phyloP scores from a whole-genome alignment of 768 basidiomycete species.

The Leccinum barrowsii region DNA sequence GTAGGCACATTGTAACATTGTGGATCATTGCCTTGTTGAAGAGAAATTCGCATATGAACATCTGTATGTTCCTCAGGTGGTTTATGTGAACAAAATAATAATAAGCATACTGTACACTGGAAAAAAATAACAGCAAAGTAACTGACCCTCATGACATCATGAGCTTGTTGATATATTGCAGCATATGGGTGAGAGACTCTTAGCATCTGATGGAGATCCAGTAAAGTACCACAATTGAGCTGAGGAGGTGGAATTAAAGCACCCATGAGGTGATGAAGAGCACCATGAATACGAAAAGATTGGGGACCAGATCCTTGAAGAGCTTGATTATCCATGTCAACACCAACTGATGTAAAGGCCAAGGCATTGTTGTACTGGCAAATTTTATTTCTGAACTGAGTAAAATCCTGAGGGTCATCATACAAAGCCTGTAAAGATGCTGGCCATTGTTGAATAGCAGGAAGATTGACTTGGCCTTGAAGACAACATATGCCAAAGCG shows the following conservation, averaged over 20 bases:
- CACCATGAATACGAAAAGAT: neutral
- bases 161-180: too few species aligned
- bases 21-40: neutral
- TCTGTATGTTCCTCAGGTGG: neutral
- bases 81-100: neutral
- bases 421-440: neutral
- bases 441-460: neutral
- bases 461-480: neutral
- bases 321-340: neutral
- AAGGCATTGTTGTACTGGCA: neutral
- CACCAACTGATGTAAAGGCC: constrained; percentile 8
- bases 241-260: neutral
- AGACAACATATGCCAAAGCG: neutral
- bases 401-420: neutral
- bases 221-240: too few species aligned
- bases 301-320: constrained; percentile 1
- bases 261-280: neutral
- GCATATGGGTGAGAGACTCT: too few species aligned
- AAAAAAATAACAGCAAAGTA: neutral
- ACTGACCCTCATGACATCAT: too few species aligned
- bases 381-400: neutral
- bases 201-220: too few species aligned
- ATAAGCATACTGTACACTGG: neutral
- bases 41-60: neutral
- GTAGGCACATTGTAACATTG: neutral